Evolutionary conservation across 495 filamentous ascomycete species (phyloP).

Genomic region (Trichoderma gamsii): DNA sequence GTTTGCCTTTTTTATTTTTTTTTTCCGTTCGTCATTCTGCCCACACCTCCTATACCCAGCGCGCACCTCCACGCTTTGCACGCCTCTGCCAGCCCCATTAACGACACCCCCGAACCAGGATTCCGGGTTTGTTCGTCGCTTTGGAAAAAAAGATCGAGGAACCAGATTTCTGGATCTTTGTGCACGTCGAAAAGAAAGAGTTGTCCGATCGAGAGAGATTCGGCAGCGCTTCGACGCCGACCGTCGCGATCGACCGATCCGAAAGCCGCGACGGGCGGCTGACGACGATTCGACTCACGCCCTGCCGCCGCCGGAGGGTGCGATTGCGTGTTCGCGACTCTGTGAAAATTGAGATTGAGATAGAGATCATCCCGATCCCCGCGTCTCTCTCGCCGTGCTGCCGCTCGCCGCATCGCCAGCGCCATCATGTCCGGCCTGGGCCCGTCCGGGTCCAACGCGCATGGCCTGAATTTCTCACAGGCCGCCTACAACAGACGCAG

Average conservation of each 20-base stretch:
- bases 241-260: conserved; percentile 1
- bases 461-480: conserved; percentile 33
- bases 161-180: neutral
- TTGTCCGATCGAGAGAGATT: neutral
- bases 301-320: neutral
- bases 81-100: conserved; percentile 18
- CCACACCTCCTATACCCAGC: conserved; percentile 14
- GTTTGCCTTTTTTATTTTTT: conserved; percentile 14
- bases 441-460: conserved; percentile 31
- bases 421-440: conserved; percentile 32
- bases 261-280: conserved; percentile 5
- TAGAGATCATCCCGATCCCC: neutral
- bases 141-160: neutral
- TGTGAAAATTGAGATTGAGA: too few relatives aligned
- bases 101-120: conserved; percentile 19
- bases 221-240: neutral
- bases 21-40: conserved; percentile 11
- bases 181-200: neutral
- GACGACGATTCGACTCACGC: conserved; percentile 3
- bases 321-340: neutral
- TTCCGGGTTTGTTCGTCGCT: conserved; percentile 16
- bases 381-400: neutral
- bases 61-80: conserved; percentile 12
- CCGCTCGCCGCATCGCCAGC: neutral
- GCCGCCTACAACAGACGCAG: conserved; percentile 25